Evolutionary conservation across 1,284 basidiomycete species (phyloP).

Genomic region (Fomitopsis palustris): DNA sequence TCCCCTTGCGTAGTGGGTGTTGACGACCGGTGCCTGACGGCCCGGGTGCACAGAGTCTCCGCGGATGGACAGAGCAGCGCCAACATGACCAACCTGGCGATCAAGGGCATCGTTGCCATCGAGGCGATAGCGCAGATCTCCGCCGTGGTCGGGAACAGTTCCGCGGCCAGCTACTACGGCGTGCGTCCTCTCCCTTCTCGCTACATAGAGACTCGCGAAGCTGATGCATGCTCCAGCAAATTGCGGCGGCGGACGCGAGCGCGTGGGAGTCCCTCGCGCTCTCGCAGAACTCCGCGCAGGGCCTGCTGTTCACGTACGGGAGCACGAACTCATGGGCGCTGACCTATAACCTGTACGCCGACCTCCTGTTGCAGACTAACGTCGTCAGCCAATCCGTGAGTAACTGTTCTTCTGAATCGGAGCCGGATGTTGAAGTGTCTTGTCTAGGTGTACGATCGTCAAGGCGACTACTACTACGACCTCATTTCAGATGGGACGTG

Average conservation of each 20-base stretch:
- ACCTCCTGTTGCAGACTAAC: constrained; percentile 44
- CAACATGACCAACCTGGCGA: constrained; percentile 74
- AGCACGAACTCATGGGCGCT: constrained; percentile 51
- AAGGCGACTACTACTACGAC: constrained; percentile 12
- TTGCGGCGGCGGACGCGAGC: constrained; percentile 18
- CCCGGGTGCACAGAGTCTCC: constrained; percentile 53
- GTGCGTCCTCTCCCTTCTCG: constrained; percentile 26
- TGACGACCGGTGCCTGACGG: not conserved
- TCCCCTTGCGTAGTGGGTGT: not conserved
- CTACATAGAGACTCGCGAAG: not conserved
- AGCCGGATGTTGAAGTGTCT: not conserved
- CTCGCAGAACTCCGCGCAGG: constrained; percentile 30
- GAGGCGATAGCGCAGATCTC: constrained; percentile 61
- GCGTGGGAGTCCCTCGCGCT: constrained; percentile 28
- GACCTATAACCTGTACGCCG: constrained; percentile 64
- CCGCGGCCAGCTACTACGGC: constrained; percentile 45
- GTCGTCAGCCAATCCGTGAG: constrained; percentile 20
- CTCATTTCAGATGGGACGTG: constrained; percentile 5
- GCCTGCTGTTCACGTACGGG: constrained; percentile 38
- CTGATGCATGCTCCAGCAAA: constrained; percentile 6
- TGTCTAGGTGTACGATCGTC: constrained; percentile 12
- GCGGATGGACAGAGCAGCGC: constrained; percentile 42
- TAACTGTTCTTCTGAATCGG: not conserved
- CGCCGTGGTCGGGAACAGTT: constrained; percentile 42
- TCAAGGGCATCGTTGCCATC: constrained; percentile 70